These are phyloP conservation scores for Cenchrus americanus DNA, from an alignment of 176 grass and related monocot genomes.

Conservation along the genomic window DNA sequence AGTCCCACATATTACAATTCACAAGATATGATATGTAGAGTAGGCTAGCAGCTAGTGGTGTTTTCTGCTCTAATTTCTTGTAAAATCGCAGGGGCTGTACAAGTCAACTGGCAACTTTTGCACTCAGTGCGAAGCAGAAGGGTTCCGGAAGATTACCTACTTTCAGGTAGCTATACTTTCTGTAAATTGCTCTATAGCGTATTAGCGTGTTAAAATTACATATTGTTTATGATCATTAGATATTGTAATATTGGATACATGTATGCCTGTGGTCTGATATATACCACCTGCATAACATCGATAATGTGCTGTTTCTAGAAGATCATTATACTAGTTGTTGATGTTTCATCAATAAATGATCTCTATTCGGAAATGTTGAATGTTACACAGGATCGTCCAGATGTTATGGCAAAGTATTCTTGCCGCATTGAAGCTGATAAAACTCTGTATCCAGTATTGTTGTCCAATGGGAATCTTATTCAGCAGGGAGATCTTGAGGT, in stretches of 20 bases:
- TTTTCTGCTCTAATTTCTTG: slow-evolving; percentile 38
- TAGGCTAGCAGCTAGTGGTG: not conserved
- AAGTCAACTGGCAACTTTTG: slow-evolving; percentile 93
- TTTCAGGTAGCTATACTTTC: slow-evolving; percentile 68
- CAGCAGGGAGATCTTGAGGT: slow-evolving; percentile 90
- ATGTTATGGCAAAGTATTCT: slow-evolving; percentile 96
- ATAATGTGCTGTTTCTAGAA: slow-evolving; percentile 4
- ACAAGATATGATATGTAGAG: not conserved
- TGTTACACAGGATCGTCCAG: slow-evolving; percentile 82
- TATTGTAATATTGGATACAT: not conserved
- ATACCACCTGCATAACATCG: not conserved
- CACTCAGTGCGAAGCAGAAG: slow-evolving; percentile 99
- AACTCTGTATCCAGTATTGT: slow-evolving; percentile 84
- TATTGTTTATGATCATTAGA: slow-evolving; percentile 22
- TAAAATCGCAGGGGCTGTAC: slow-evolving; percentile 75
- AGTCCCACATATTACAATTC: not conserved
- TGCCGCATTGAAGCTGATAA: slow-evolving; percentile 95
- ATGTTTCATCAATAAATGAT: slow-evolving; percentile 10
- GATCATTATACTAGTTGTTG: slow-evolving; percentile 11
- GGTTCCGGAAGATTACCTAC: slow-evolving; percentile 96
- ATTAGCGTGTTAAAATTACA: not conserved
- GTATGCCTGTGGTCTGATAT: slow-evolving; percentile 27
- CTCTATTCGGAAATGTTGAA: slow-evolving; percentile 40
- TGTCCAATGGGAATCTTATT: slow-evolving; percentile 96
- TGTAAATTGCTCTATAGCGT: slow-evolving; percentile 8